Conservation (phyloP, 305 asterid species). For the Fraxinus greggii region DNA sequence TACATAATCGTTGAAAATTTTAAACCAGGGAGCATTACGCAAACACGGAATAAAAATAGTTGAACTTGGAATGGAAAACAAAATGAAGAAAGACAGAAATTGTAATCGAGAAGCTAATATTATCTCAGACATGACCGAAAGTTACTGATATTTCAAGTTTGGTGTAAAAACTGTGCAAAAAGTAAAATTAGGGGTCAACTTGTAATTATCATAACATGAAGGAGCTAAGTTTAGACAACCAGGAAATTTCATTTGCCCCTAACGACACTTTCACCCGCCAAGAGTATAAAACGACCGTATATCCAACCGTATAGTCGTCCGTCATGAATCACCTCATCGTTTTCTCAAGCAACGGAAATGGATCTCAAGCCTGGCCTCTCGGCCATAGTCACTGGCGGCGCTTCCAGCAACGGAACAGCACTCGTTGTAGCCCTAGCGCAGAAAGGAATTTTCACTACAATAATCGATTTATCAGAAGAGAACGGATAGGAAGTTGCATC, state of each 20-base stretch:
- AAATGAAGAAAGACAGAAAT: not conserved
- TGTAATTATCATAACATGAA: not conserved
- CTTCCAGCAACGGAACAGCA: slow-evolving; percentile 86
- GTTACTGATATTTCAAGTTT: not conserved
- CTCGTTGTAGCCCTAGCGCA: slow-evolving; percentile 70
- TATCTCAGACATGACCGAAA: not conserved
- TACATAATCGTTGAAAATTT: not conserved
- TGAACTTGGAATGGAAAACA: not conserved
- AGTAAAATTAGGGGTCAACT: not conserved
- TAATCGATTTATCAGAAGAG: slow-evolving; percentile 62
- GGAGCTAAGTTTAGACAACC: not conserved
- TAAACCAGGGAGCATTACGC: not conserved
- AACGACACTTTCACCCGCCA: not conserved
- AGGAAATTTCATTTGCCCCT: not conserved
- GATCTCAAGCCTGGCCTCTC: slow-evolving; percentile 88
- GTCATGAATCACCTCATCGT: not conserved
- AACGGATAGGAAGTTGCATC: slow-evolving; percentile 61
- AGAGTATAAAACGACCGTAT: not conserved
- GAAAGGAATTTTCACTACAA: slow-evolving; percentile 72
- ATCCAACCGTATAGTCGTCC: not conserved
- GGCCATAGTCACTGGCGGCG: slow-evolving; percentile 92
- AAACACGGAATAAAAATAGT: not conserved
- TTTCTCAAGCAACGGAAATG: slow-evolving; percentile 31
- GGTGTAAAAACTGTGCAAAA: not conserved
- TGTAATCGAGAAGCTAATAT: not conserved